Evolutionary conservation across 805 yeast genomes (phyloP).

Genomic region (Saccharomycopsis schoenii): DNA sequence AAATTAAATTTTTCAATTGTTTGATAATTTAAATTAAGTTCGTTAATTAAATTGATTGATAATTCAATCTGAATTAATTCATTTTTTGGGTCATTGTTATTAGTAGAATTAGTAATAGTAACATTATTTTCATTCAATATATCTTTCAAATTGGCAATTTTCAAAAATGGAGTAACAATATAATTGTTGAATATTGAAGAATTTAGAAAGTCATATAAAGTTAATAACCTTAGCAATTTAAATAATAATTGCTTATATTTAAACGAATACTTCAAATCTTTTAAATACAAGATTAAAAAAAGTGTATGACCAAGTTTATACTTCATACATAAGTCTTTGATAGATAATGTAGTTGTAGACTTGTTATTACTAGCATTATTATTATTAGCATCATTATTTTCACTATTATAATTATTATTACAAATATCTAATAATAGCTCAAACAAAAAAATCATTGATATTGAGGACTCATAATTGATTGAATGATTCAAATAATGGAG

Average conservation of each 20-base stretch:
- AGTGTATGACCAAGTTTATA: neutral
- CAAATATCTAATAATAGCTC: neutral
- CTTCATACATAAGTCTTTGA: neutral
- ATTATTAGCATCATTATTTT: neutral
- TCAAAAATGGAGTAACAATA: neutral
- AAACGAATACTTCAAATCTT: neutral
- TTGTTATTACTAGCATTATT: neutral
- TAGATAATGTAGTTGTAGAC: neutral
- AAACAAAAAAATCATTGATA: neutral
- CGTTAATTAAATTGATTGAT: neutral
- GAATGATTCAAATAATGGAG: neutral
- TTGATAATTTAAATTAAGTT: neutral
- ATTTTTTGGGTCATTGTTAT: neutral
- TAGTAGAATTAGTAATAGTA: neutral
- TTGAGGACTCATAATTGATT: neutral
- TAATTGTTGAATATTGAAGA: neutral
- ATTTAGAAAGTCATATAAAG: neutral
- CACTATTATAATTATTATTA: neutral
- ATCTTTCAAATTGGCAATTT: neutral
- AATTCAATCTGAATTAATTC: neutral
- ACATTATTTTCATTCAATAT: neutral
- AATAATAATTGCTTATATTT: neutral
- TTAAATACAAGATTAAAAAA: neutral
- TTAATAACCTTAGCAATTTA: neutral
- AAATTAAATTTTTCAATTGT: neutral